Evolutionary conservation across 179 eudicot species (phyloP).

Genomic region (Drosera spatulata): DNA sequence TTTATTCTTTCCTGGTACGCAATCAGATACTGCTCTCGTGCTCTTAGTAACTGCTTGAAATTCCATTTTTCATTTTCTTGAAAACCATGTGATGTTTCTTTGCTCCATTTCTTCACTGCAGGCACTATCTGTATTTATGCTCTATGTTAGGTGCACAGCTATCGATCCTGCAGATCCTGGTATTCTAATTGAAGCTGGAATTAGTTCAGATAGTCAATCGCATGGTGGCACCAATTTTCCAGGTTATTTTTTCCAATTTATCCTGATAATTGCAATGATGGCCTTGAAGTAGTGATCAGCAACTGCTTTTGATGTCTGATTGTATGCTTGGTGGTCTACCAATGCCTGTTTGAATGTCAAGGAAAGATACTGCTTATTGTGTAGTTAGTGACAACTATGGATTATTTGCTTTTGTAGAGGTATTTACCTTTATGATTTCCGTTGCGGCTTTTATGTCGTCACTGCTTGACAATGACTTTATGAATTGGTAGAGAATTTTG

Average conservation of each 20-base stretch:
- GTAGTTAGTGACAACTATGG: too few species aligned
- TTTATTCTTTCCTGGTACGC: conserved; percentile 30
- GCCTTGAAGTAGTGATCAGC: too few species aligned
- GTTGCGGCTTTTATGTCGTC: neutral
- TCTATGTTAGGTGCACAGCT: conserved; percentile 29
- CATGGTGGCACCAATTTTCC: conserved; percentile 43
- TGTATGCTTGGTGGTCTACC: too few species aligned
- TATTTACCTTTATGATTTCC: neutral
- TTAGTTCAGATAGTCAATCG: conserved; percentile 28
- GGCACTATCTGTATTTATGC: conserved; percentile 24
- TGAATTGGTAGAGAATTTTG: neutral
- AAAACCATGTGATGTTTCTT: neutral
- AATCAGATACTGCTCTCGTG: neutral
- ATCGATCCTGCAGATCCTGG: conserved; percentile 49
- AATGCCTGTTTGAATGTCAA: too few species aligned
- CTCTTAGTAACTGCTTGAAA: neutral
- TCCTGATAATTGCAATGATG: too few species aligned
- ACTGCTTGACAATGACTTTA: neutral
- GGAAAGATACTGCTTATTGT: too few species aligned
- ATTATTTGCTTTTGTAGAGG: too few species aligned
- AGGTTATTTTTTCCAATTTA: conserved; percentile 25
- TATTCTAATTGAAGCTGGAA: conserved; percentile 44
- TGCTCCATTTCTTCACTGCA: conserved; percentile 7
- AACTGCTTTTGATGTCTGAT: too few species aligned
- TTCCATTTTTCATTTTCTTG: neutral